Conservation (phyloP, 1,284 basidiomycete genomes). For the Tausonia pullulans region DNA sequence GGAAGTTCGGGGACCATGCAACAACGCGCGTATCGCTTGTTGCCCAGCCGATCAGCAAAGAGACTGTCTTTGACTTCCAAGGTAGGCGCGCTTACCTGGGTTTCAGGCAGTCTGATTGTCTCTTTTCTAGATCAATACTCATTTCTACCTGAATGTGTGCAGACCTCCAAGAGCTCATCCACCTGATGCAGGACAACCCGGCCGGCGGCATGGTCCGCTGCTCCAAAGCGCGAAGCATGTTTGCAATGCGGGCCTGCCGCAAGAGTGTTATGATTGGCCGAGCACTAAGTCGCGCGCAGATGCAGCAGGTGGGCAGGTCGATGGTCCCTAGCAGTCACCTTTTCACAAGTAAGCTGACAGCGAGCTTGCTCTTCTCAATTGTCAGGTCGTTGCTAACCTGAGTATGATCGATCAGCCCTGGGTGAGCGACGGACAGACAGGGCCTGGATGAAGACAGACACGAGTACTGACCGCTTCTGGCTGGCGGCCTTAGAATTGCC, state of each 20-base stretch:
- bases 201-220: constrained; percentile 72
- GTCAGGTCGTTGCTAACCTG: constrained; percentile 83
- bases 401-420: constrained; percentile 93
- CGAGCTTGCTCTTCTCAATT: neutral
- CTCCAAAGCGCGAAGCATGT: constrained; percentile 89
- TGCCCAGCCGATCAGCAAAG: constrained; percentile 84
- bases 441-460: neutral
- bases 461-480: neutral
- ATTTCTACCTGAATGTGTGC: constrained; percentile 2
- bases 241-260: constrained; percentile 88
- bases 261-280: constrained; percentile 95
- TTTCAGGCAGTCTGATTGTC: neutral
- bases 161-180: constrained; percentile 94
- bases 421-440: constrained; percentile 25
- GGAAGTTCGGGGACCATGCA: no score
- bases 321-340: no score
- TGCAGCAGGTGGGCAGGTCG: constrained; percentile 53
- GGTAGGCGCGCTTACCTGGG: constrained; percentile 35
- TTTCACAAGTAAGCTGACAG: no score
- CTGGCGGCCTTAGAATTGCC: constrained; percentile 9
- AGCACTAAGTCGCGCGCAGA: constrained; percentile 61
- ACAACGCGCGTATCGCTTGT: constrained; percentile 38
- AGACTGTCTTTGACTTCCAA: constrained; percentile 64
- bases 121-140: neutral
- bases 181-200: constrained; percentile 66